Percentiles rank a stretch among this genome's conserved stretches.
phyloP scores from a whole-genome alignment of 345 rosid species.

The Hevea brasiliensis region DNA sequence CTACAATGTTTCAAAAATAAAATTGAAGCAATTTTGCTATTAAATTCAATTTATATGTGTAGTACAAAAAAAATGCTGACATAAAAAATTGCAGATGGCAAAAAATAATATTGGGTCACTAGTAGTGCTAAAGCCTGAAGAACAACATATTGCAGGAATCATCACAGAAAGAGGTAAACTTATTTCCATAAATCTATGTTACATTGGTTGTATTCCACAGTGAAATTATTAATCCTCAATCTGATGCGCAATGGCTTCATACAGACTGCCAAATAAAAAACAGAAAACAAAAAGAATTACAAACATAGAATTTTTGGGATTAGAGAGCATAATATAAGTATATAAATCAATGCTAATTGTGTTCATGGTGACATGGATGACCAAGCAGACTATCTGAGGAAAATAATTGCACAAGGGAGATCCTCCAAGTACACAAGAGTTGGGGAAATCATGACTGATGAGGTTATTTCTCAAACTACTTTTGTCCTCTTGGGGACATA shows the following conservation, averaged over 20 bases:
- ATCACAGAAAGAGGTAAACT: slow-evolving; percentile 80
- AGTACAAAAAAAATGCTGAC: neutral
- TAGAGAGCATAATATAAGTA: neutral
- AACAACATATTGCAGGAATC: slow-evolving; percentile 75
- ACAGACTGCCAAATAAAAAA: neutral
- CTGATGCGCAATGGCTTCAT: neutral
- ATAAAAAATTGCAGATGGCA: slow-evolving; percentile 63
- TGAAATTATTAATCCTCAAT: neutral
- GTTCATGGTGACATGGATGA: slow-evolving; percentile 21
- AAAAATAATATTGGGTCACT: slow-evolving; percentile 78
- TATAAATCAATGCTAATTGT: neutral
- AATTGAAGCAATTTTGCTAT: neutral
- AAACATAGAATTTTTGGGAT: neutral
- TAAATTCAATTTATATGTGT: neutral
- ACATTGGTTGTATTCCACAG: neutral
- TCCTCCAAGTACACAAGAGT: slow-evolving; percentile 67
- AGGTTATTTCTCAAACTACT: slow-evolving; percentile 42
- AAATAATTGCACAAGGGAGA: slow-evolving; percentile 66
- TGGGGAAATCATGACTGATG: slow-evolving; percentile 77
- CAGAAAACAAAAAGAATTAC: no score
- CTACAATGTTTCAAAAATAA: slow-evolving; percentile 4
- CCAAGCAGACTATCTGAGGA: slow-evolving; percentile 67
- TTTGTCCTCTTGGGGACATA: neutral
- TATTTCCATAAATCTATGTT: neutral
- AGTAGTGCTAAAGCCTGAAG: slow-evolving; percentile 83